These are phyloP conservation scores for Ascochyta koolunga DNA, from an alignment of 2,329 filamentous ascomycete species.

Conservation along the genomic window DNA sequence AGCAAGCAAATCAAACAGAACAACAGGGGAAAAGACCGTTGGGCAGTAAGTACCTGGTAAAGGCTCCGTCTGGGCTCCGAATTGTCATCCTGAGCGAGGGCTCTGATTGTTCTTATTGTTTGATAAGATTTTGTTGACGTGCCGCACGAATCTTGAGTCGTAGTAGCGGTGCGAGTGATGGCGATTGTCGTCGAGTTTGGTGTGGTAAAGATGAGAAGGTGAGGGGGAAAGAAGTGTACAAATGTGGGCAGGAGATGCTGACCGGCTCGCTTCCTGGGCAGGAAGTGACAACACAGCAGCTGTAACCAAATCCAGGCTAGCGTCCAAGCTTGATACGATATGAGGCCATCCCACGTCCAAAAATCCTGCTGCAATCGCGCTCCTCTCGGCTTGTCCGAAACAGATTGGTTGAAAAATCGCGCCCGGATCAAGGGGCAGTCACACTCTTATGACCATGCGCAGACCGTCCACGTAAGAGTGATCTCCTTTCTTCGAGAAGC, in stretches of 20 bases:
- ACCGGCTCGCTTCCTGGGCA: slow-evolving; percentile 39
- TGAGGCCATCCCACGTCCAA: slow-evolving; percentile 28
- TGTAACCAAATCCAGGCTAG: slow-evolving; percentile 38
- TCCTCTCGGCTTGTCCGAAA: slow-evolving; percentile 35
- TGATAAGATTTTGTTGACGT: slow-evolving; percentile 1
- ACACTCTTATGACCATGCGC: slow-evolving; percentile 44
- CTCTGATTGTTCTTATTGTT: slow-evolving; percentile 37
- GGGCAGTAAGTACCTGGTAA: slow-evolving; percentile 53
- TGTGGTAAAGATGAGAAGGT: slow-evolving; percentile 30
- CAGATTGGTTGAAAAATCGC: slow-evolving; percentile 41
- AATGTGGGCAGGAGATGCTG: slow-evolving; percentile 40
- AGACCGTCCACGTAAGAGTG: slow-evolving; percentile 29
- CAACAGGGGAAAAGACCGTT: slow-evolving; percentile 40
- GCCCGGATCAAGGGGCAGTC: slow-evolving; percentile 34
- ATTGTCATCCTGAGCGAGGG: slow-evolving; percentile 52
- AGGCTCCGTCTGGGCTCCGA: slow-evolving; percentile 51
- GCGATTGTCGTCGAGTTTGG: slow-evolving; percentile 27
- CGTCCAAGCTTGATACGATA: slow-evolving; percentile 16
- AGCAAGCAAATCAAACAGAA: slow-evolving; percentile 32
- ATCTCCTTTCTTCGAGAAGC: slow-evolving; percentile 24
- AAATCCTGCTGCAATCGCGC: slow-evolving; percentile 28
- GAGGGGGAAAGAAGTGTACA: slow-evolving; percentile 36
- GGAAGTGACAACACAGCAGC: slow-evolving; percentile 47
- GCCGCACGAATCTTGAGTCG: slow-evolving; percentile 17
- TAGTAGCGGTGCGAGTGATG: slow-evolving; percentile 10